Conservation (phyloP, 1,284 basidiomycete species). For the Serendipita sp. region DNA sequence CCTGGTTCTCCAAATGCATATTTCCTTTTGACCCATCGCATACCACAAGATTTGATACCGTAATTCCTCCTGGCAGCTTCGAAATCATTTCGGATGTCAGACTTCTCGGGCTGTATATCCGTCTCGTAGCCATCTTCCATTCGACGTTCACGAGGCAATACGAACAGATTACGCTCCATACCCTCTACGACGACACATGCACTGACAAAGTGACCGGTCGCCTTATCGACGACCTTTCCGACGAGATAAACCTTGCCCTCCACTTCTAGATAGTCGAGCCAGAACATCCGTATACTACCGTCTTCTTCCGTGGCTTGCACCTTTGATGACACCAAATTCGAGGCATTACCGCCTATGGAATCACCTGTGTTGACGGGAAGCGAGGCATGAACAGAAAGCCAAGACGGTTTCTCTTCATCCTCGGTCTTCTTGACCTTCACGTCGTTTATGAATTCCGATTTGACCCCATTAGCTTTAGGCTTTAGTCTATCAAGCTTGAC, state of each 20-base stretch:
- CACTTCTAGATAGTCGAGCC: constrained; percentile 83
- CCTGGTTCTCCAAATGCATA: constrained; percentile 87
- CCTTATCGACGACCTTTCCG: constrained; percentile 76
- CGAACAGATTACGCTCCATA: constrained; percentile 84
- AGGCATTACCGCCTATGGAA: constrained; percentile 23
- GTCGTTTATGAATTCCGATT: constrained; percentile 18
- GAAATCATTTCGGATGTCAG: constrained; percentile 77
- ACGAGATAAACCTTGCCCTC: constrained; percentile 70
- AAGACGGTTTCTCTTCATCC: constrained; percentile 42
- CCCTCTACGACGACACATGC: constrained; percentile 79
- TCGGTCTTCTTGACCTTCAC: constrained; percentile 33
- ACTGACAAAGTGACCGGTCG: constrained; percentile 58
- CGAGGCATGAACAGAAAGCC: constrained; percentile 65
- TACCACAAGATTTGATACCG: constrained; percentile 66
- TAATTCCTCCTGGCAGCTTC: constrained; percentile 61
- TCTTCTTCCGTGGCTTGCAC: constrained; percentile 58
- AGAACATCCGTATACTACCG: constrained; percentile 79
- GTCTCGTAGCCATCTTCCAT: constrained; percentile 52
- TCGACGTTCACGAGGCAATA: constrained; percentile 65
- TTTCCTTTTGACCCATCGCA: constrained; percentile 76
- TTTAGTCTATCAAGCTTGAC: constrained; percentile 15
- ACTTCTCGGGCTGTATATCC: constrained; percentile 52
- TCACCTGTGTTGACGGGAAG: constrained; percentile 40
- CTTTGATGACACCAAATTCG: constrained; percentile 27
- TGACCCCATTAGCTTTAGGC: constrained; percentile 7